Conservation (phyloP, 1,284 basidiomycete genomes). For the Taiwanofungus camphoratus region DNA sequence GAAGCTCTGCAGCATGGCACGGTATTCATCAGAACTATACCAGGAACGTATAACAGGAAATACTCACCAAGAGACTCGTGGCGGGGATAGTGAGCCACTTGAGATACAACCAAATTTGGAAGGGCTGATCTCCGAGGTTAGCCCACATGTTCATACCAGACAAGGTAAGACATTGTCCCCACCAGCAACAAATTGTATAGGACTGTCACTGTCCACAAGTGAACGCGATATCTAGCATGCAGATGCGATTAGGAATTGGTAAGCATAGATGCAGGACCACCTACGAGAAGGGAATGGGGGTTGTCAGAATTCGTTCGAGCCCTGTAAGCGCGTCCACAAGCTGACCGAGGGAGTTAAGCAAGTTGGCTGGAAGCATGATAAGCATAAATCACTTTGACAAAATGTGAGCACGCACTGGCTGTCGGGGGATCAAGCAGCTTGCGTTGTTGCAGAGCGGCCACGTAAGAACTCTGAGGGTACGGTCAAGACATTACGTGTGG, state of each 20-base stretch:
- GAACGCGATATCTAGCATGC: conserved; percentile 50
- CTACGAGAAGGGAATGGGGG: conserved; percentile 75
- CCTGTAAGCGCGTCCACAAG: conserved; percentile 66
- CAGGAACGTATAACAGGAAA: background rate
- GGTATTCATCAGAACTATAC: background rate
- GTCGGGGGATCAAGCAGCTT: conserved; percentile 64
- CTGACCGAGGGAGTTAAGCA: conserved; percentile 46
- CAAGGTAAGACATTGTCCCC: conserved; percentile 12
- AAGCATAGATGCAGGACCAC: conserved; percentile 1
- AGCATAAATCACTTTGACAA: conserved; percentile 1
- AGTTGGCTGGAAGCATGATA: conserved; percentile 35
- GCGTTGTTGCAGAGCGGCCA: conserved; percentile 53
- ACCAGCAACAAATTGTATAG: conserved; percentile 56
- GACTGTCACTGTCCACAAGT: conserved; percentile 57
- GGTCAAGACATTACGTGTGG: background rate
- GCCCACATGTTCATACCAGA: background rate
- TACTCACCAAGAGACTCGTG: conserved; percentile 36
- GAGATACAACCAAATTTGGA: conserved; percentile 60
- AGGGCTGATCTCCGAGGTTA: conserved; percentile 40
- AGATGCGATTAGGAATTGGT: background rate
- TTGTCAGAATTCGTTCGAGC: conserved; percentile 72
- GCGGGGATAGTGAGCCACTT: conserved; percentile 65
- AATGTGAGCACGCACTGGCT: conserved; percentile 38
- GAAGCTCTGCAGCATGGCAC: conserved; percentile 33
- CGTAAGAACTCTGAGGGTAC: conserved; percentile 53